Percentiles rank a stretch among this genome's conserved stretches.
Conservation (phyloP, 495 filamentous ascomycete genomes). For the Platismatia glauca region DNA sequence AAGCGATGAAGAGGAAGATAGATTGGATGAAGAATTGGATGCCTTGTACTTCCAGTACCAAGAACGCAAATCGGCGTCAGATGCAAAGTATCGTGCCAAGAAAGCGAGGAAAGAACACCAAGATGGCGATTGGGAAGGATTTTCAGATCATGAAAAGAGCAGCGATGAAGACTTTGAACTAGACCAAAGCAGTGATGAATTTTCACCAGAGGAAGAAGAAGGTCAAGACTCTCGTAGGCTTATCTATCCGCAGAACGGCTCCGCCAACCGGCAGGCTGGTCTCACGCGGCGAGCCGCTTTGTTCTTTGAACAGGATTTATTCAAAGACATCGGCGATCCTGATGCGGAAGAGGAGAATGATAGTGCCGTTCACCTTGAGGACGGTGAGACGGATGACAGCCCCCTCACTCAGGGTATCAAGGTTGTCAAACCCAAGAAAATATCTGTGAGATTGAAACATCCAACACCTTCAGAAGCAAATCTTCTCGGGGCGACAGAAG, state of each 20-base stretch:
- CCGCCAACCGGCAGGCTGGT: conserved; percentile 37
- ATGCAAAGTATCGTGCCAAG: conserved; percentile 84
- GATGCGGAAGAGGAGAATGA: conserved; percentile 41
- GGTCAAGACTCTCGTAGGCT: conserved; percentile 37
- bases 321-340: conserved; percentile 64
- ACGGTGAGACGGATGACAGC: conserved; percentile 24
- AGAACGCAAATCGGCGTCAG: conserved; percentile 63
- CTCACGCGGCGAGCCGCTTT: conserved; percentile 73
- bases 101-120: conserved; percentile 73
- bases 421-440: conserved; percentile 6
- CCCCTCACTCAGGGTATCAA: conserved; percentile 17
- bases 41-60: conserved; percentile 76
- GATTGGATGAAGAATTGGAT: conserved; percentile 76
- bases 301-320: conserved; percentile 95
- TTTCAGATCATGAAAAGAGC: conserved; percentile 59
- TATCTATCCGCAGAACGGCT: conserved; percentile 16
- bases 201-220: conserved; percentile 41
- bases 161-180: conserved; percentile 46
- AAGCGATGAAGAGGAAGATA: conserved; percentile 71
- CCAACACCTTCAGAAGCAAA: neutral
- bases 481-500: neutral
- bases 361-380: conserved; percentile 42
- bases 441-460: neutral
- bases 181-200: conserved; percentile 49
- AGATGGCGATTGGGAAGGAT: conserved; percentile 85